These are phyloP conservation scores for Logfia minima DNA, from an alignment of 129 eudicot genomes.

Conservation along the genomic window DNA sequence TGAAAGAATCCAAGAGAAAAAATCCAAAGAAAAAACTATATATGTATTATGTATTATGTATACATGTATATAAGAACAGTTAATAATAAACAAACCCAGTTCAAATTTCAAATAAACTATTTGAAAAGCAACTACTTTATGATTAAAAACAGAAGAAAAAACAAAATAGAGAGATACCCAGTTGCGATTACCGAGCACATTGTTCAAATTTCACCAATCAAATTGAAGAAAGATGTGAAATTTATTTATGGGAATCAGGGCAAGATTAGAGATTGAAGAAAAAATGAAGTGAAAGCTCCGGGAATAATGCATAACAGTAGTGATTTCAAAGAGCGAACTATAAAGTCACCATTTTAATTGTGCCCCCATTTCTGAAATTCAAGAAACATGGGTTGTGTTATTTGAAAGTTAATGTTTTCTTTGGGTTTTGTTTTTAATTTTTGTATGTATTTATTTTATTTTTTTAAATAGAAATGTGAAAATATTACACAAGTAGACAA, in stretches of 20 bases:
- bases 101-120: constrained; percentile 31
- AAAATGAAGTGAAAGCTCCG: constrained; percentile 25
- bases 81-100: constrained; percentile 24
- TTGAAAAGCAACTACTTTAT: constrained; percentile 13
- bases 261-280: constrained; percentile 20
- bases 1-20: constrained; percentile 26
- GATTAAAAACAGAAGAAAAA: constrained; percentile 15
- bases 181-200: constrained; percentile 41
- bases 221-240: constrained; percentile 24
- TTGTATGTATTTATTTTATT: not conserved
- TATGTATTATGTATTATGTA: no score
- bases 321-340: constrained; percentile 22
- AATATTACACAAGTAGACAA: no score
- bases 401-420: constrained; percentile 15
- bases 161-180: constrained; percentile 40
- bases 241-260: constrained; percentile 27
- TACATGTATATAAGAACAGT: not conserved
- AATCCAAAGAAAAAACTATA: not conserved
- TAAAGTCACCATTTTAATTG: constrained; percentile 24
- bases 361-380: constrained; percentile 34
- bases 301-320: constrained; percentile 31
- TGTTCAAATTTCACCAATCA: constrained; percentile 30
- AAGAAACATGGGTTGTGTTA: constrained; percentile 26
- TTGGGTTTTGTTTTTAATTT: not conserved
- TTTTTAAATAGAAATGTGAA: not conserved